Conservation (phyloP, 2,329 filamentous ascomycete genomes). For the Phaeosphaeria sp. region DNA sequence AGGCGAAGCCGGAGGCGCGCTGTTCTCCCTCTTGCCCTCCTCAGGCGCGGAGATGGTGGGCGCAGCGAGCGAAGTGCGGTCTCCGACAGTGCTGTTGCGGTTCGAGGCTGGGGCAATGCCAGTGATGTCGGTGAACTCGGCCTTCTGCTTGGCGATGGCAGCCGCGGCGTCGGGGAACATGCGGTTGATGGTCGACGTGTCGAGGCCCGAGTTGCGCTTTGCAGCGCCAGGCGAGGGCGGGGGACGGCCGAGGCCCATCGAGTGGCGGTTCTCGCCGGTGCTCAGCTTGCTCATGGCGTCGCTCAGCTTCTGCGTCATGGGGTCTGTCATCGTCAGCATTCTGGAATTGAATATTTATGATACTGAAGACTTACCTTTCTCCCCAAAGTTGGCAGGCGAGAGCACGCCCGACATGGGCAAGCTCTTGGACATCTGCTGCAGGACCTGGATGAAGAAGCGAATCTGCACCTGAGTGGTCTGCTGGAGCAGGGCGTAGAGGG, state of each 20-base stretch:
- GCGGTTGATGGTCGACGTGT: constrained; percentile 91
- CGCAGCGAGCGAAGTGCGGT: constrained; percentile 75
- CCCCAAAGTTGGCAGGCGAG: constrained; percentile 89
- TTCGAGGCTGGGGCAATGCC: constrained; percentile 89
- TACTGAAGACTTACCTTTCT: constrained; percentile 73
- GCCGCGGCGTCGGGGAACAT: constrained; percentile 99
- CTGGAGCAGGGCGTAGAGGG: constrained; percentile 92
- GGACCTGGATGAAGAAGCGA: constrained; percentile 97
- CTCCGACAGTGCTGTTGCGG: constrained; percentile 85
- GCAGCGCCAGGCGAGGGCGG: constrained; percentile 71
- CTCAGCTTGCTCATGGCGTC: constrained; percentile 97
- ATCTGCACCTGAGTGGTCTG: constrained; percentile 99
- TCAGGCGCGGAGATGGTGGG: constrained; percentile 76
- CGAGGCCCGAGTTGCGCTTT: constrained; percentile 94
- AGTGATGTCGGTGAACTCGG: constrained; percentile 94
- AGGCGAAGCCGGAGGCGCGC: constrained; percentile 73
- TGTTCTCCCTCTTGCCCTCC: constrained; percentile 67
- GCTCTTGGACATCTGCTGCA: constrained; percentile 98
- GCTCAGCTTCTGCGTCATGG: constrained; percentile 93
- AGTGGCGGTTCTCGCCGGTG: constrained; percentile 86
- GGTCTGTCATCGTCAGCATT: constrained; percentile 65
- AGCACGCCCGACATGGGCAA: constrained; percentile 96
- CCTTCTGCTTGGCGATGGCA: constrained; percentile 98
- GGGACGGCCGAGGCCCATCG: constrained; percentile 73
- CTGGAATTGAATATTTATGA: background rate